Base-by-base conservation (phyloP, 805 yeast species). In the Starmera caribaea region DNA sequence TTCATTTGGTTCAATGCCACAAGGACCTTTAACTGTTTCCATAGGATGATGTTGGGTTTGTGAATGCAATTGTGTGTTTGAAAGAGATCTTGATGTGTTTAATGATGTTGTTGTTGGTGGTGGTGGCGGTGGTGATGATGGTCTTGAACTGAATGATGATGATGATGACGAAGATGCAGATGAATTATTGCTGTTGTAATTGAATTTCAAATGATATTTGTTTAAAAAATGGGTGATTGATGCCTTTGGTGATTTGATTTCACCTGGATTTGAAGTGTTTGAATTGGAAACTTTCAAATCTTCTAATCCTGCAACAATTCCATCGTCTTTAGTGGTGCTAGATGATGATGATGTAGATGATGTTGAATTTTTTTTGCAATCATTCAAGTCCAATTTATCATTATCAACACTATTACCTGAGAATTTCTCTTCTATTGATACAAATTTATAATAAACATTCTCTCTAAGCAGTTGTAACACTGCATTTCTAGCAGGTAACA, bases 391-490 rank as follows among this genome's bases (percentile, higher is more conserved):
- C 5, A 11, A 15, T 15, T 14, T 32, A 14, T 32, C 34, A 16
- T 13, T 8, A 14, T 37, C 16, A n/a, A 24, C 11, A n/a, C 14
- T 13, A 29, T 36, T 15, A n/a, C 24, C 12, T 34, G 43, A 32
- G 8, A 43, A 32, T 32, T 24, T 43, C 38, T 51, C 55, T 32
- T 52, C 51, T 29, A 48, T 43, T 5, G 48, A 38, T 30, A 57
- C 26, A 38, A 55, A 60, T 32, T 57, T 54, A 38, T 53, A 49
- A 40, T 60, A 60, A 15, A 59, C 51, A 32, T 61, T 61, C 33
- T 58, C 64, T 39, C 62, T 45, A 14, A 61, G 37, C 15, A 61
- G 32, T 39, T 59, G 61, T 16, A 61, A 34, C 4, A 56, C 55
- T 3, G 54, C 53, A 39, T 57, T 58, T 42, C 58, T 59, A 7